These are phyloP conservation scores for Pichia inconspicua DNA, from an alignment of 1,139 yeast species.

Conservation along the genomic window DNA sequence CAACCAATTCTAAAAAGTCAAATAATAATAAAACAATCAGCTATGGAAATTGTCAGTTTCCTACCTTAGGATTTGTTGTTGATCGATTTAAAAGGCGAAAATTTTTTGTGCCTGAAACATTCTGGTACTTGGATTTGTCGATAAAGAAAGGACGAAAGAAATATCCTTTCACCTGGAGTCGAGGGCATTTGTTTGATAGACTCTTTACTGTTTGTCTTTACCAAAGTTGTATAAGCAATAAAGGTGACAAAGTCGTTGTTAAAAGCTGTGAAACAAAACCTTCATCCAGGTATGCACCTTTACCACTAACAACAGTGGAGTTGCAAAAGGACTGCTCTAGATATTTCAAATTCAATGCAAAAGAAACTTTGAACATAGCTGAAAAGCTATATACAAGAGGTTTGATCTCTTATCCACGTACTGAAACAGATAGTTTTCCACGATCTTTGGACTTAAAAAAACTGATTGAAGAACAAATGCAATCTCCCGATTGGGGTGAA, in stretches of 20 bases:
- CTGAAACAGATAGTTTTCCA: slow-evolving; percentile 91
- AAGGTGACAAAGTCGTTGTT: slow-evolving; percentile 42
- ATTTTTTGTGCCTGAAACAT: slow-evolving; percentile 64
- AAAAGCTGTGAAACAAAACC: slow-evolving; percentile 50
- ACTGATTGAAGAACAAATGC: slow-evolving; percentile 53
- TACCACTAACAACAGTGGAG: slow-evolving; percentile 93
- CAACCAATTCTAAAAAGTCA: neutral
- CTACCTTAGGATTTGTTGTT: slow-evolving; percentile 95
- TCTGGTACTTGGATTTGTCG: slow-evolving; percentile 64
- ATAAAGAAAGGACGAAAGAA: slow-evolving; percentile 36
- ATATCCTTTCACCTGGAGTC: slow-evolving; percentile 54
- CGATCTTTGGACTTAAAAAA: slow-evolving; percentile 57
- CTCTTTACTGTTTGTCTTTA: slow-evolving; percentile 54
- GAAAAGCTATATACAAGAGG: slow-evolving; percentile 83
- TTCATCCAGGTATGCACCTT: slow-evolving; percentile 70
- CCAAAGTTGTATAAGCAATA: slow-evolving; percentile 49
- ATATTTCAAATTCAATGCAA: slow-evolving; percentile 71
- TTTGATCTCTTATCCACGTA: slow-evolving; percentile 88
- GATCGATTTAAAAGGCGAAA: slow-evolving; percentile 77
- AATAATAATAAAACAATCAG: slow-evolving; percentile 37
- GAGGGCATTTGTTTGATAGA: slow-evolving; percentile 67
- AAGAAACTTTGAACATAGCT: slow-evolving; percentile 73
- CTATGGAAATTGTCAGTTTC: slow-evolving; percentile 95
- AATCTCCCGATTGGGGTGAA: slow-evolving; percentile 41
- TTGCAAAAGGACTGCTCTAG: slow-evolving; percentile 80